Percentiles rank a stretch among this genome's conserved stretches.
Evolutionary conservation across 1,139 yeast genomes (phyloP).

Genomic region (Suhomyces bokatorum): DNA sequence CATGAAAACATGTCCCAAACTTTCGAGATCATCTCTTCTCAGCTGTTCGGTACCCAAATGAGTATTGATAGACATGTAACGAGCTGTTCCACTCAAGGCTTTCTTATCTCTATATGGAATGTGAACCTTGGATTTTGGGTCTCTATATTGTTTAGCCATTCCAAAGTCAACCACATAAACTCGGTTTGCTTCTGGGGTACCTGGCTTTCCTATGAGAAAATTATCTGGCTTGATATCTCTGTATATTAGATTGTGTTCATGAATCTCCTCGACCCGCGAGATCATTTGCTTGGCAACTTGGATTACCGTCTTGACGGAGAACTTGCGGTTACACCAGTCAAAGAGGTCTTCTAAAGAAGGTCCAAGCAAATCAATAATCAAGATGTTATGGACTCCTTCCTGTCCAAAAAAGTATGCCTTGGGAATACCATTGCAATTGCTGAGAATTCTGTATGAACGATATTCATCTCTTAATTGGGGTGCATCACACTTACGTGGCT

Average conservation of each 20-base stretch:
- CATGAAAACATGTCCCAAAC: constrained; percentile 65
- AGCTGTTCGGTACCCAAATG: constrained; percentile 66
- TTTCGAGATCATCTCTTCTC: constrained; percentile 63
- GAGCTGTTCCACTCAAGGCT: constrained; percentile 63
- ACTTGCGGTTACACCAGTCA: constrained; percentile 79
- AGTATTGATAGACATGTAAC: constrained; percentile 67
- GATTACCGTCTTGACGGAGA: constrained; percentile 67
- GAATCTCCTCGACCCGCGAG: constrained; percentile 62
- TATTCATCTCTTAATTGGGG: constrained; percentile 80
- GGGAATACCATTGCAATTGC: constrained; percentile 66
- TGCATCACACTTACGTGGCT: constrained; percentile 77
- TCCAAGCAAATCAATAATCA: constrained; percentile 72
- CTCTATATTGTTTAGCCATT: constrained; percentile 68
- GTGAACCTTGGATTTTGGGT: constrained; percentile 58
- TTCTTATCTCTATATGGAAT: constrained; percentile 65
- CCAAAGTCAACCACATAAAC: constrained; percentile 55
- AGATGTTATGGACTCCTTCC: constrained; percentile 74
- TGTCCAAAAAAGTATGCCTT: constrained; percentile 79
- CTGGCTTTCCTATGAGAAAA: constrained; percentile 69
- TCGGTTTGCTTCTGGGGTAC: constrained; percentile 60
- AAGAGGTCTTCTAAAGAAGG: constrained; percentile 77
- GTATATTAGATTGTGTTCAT: constrained; percentile 68
- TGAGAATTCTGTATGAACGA: constrained; percentile 65
- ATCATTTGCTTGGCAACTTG: constrained; percentile 79
- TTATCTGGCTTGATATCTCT: constrained; percentile 80